These are phyloP conservation scores for Paecilomyces variotii DNA, from an alignment of 2,329 filamentous ascomycete genomes.

Conservation along the genomic window DNA sequence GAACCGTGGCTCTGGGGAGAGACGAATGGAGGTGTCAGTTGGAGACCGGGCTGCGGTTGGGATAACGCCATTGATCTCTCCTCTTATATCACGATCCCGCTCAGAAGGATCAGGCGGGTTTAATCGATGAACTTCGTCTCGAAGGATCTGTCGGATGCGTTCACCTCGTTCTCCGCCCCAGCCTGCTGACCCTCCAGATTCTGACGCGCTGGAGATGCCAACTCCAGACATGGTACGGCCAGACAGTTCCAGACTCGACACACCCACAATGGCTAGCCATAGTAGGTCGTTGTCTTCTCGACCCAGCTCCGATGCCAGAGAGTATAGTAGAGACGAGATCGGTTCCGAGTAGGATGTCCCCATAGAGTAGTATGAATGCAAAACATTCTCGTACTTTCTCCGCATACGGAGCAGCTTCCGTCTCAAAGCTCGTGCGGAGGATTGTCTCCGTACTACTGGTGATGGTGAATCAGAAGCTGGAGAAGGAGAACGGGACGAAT, in stretches of 20 bases:
- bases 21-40: constrained; percentile 81
- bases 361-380: constrained; percentile 76
- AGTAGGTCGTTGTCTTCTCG: constrained; percentile 94
- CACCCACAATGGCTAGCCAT: constrained; percentile 90
- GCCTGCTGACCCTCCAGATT: constrained; percentile 51
- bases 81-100: constrained; percentile 52
- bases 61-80: constrained; percentile 70
- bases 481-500: constrained; percentile 39
- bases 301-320: constrained; percentile 85
- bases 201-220: constrained; percentile 51
- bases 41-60: constrained; percentile 81
- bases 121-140: constrained; percentile 87
- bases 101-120: constrained; percentile 66
- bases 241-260: constrained; percentile 88
- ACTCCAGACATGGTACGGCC: constrained; percentile 77
- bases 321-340: constrained; percentile 89
- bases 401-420: constrained; percentile 67
- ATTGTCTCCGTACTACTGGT: constrained; percentile 43
- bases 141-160: constrained; percentile 72
- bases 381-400: constrained; percentile 64
- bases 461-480: constrained; percentile 33
- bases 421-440: constrained; percentile 64
- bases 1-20: constrained; percentile 90
- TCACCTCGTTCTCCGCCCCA: constrained; percentile 79
- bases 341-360: constrained; percentile 92